These are phyloP conservation scores for Aspergillus luchuensis DNA, from an alignment of 2,329 filamentous ascomycete species.

Conservation along the genomic window DNA sequence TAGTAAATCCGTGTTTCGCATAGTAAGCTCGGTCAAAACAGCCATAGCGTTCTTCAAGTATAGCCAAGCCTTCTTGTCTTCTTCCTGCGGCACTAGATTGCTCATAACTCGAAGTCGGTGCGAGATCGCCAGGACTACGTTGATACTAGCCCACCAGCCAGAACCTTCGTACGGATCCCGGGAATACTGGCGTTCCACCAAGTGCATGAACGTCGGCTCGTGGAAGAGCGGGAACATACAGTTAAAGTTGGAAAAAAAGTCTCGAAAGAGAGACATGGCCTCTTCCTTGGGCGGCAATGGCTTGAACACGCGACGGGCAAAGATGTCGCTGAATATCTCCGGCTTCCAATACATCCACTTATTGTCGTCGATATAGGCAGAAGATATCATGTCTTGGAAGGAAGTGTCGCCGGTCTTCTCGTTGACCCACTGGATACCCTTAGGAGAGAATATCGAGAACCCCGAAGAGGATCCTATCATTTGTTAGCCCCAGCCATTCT, in stretches of 20 bases:
- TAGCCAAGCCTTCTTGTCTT: constrained; percentile 92
- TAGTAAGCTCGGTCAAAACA: constrained; percentile 86
- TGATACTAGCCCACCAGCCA: constrained; percentile 98
- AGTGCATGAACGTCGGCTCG: constrained; percentile 96
- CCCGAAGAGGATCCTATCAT: constrained; percentile 83
- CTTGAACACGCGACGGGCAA: constrained; percentile 80
- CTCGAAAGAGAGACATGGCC: constrained; percentile 81
- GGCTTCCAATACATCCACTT: constrained; percentile 98
- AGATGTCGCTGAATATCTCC: constrained; percentile 93
- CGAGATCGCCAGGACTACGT: constrained; percentile 89
- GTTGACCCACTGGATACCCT: constrained; percentile 98
- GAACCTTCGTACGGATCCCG: constrained; percentile 89
- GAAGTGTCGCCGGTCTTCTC: constrained; percentile 94
- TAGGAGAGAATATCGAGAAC: constrained; percentile 97
- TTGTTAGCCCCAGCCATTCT: constrained; percentile 22
- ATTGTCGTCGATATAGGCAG: constrained; percentile 87
- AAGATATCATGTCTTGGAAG: constrained; percentile 92
- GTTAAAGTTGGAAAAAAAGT: constrained; percentile 99
- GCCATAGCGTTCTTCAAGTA: constrained; percentile 97
- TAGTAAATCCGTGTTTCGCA: constrained; percentile 92
- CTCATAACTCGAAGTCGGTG: constrained; percentile 93
- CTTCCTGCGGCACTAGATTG: constrained; percentile 83
- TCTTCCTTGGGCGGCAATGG: constrained; percentile 83
- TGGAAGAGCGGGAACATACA: constrained; percentile 98
- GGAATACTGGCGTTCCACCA: constrained; percentile 92